Conservation (phyloP, 2,329 filamentous ascomycete genomes). For the Calonectria ilicicola region DNA sequence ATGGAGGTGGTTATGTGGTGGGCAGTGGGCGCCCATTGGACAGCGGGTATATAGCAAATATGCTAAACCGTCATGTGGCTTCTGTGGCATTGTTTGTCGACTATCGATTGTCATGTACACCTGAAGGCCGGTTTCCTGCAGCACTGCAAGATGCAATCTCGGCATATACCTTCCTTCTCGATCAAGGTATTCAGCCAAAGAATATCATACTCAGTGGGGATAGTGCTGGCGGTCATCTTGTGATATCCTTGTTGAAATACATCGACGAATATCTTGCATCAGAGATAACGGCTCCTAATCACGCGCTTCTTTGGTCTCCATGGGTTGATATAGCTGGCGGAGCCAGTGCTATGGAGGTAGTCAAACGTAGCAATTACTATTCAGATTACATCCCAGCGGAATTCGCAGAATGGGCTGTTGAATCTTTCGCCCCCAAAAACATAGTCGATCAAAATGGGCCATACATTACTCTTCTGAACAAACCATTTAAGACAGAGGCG, state of each 20-base stretch:
- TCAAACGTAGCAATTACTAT: background rate
- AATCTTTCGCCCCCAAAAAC: background rate
- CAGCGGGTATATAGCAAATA: background rate
- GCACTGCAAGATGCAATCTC: background rate
- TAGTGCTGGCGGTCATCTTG: background rate
- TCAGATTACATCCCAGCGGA: background rate
- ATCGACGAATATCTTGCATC: background rate
- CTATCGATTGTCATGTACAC: background rate
- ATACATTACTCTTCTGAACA: background rate
- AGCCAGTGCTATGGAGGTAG: background rate
- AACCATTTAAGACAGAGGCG: background rate
- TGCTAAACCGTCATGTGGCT: background rate
- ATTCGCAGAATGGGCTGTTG: background rate
- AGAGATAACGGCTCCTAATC: background rate
- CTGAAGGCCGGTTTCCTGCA: background rate
- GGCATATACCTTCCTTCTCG: background rate
- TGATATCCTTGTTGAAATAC: background rate
- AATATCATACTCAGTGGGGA: background rate
- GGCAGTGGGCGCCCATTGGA: background rate
- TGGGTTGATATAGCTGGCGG: background rate
- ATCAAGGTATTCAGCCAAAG: background rate
- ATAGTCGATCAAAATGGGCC: background rate
- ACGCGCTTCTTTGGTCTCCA: background rate
- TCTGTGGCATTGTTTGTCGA: background rate
- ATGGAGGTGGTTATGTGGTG: background rate